phyloP scores from a whole-genome alignment of 306 rosid species.

The Dicorynia guianensis region DNA sequence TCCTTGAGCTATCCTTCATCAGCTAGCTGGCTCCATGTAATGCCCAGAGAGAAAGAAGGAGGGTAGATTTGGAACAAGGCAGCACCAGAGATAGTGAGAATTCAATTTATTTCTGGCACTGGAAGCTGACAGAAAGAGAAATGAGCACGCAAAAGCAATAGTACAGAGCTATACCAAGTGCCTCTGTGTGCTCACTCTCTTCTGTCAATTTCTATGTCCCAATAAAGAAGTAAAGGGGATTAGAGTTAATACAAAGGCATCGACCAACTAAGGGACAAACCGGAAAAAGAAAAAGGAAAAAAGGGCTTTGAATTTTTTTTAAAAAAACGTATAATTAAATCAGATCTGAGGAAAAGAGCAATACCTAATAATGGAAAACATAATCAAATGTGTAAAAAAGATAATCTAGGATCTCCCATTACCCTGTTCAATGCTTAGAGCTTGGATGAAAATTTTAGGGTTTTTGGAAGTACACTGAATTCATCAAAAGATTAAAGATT shows the following conservation, averaged over 20 bases:
- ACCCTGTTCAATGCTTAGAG: background rate
- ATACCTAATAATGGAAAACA: slow-evolving; percentile 42
- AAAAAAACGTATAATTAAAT: slow-evolving; percentile 22
- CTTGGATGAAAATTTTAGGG: slow-evolving; percentile 52
- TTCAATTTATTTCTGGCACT: slow-evolving; percentile 34
- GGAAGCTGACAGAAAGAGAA: slow-evolving; percentile 86
- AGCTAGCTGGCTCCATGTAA: background rate
- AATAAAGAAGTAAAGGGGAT: slow-evolving; percentile 15
- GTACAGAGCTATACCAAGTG: slow-evolving; percentile 58
- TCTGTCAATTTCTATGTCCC: slow-evolving; percentile 94
- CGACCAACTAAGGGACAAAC: slow-evolving; percentile 40
- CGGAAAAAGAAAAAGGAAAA: background rate
- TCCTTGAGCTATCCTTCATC: slow-evolving; percentile 1
- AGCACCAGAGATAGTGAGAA: slow-evolving; percentile 34
- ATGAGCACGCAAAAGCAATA: slow-evolving; percentile 90
- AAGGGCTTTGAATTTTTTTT: background rate
- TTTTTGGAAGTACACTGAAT: slow-evolving; percentile 6
- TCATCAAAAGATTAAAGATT: background rate
- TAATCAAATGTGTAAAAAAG: background rate
- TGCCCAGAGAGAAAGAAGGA: background rate
- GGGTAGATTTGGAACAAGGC: slow-evolving; percentile 30
- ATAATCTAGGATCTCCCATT: slow-evolving; percentile 29
- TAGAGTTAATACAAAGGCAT: slow-evolving; percentile 6
- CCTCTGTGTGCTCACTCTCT: slow-evolving; percentile 99
- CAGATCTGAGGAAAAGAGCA: slow-evolving; percentile 62